phyloP scores from a whole-genome alignment of 1,139 yeast genomes.

The Hyphopichia burtonii region DNA sequence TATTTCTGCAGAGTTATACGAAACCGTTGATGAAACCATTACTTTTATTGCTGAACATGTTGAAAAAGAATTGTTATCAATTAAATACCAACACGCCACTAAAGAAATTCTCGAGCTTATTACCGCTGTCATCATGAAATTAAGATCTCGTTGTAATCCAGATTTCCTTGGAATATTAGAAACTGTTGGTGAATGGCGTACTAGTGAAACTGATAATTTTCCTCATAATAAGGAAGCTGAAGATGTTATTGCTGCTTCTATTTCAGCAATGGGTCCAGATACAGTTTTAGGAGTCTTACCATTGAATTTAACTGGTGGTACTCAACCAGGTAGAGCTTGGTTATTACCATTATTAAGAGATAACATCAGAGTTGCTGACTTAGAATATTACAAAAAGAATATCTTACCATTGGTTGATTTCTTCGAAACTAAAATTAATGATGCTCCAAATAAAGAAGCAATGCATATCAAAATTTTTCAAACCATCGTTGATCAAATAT shows the following conservation, averaged over 20 bases:
- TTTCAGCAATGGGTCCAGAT: constrained; percentile 83
- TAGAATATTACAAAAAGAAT: constrained; percentile 59
- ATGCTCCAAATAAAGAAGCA: constrained; percentile 50
- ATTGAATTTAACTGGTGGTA: constrained; percentile 55
- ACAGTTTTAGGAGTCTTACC: constrained; percentile 74
- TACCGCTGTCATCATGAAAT: constrained; percentile 60
- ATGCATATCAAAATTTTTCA: constrained; percentile 72
- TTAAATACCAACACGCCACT: constrained; percentile 76
- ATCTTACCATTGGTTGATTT: constrained; percentile 68
- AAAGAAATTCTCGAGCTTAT: constrained; percentile 71
- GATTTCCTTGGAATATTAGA: constrained; percentile 65
- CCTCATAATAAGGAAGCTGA: constrained; percentile 81
- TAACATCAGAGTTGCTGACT: constrained; percentile 68
- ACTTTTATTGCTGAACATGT: constrained; percentile 48
- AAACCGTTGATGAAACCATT: constrained; percentile 55
- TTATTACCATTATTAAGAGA: constrained; percentile 89
- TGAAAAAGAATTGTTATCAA: constrained; percentile 60
- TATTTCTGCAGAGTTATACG: constrained; percentile 47
- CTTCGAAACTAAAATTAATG: constrained; percentile 49
- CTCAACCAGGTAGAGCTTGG: constrained; percentile 87
- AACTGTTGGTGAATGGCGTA: constrained; percentile 83
- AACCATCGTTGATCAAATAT: constrained; percentile 85
- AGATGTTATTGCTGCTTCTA: constrained; percentile 73
- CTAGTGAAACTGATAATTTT: constrained; percentile 66
- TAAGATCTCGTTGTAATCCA: constrained; percentile 71